A percentile compares a stretch with the other conserved stretches of the same genome.
These are phyloP conservation scores for Pyrenophora graminea DNA, from an alignment of 2,329 filamentous ascomycete genomes.

Conservation along the genomic window DNA sequence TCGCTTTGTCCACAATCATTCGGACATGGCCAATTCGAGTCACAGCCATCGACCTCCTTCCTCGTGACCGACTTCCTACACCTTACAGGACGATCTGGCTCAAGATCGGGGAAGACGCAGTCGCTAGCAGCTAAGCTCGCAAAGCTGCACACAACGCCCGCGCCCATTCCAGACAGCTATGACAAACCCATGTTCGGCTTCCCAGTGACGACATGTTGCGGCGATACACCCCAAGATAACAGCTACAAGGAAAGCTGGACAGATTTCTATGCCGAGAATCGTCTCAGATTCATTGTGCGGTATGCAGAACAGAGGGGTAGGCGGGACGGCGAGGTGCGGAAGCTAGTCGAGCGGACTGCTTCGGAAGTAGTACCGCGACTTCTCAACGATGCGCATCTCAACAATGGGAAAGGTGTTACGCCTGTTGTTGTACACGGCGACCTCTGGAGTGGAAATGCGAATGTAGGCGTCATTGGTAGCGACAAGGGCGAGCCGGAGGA, in stretches of 20 bases:
- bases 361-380: slow-evolving; percentile 72
- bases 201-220: slow-evolving; percentile 82
- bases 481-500: slow-evolving; percentile 69
- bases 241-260: slow-evolving; percentile 74
- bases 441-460: slow-evolving; percentile 88
- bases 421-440: slow-evolving; percentile 89
- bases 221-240: slow-evolving; percentile 82
- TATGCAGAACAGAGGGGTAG: slow-evolving; percentile 66
- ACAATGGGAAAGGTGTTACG: slow-evolving; percentile 62
- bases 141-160: slow-evolving; percentile 75
- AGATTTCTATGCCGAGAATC: slow-evolving; percentile 79
- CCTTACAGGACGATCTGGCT: slow-evolving; percentile 39
- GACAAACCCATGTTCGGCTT: slow-evolving; percentile 76
- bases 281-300: slow-evolving; percentile 68
- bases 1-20: slow-evolving; percentile 75
- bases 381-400: slow-evolving; percentile 70
- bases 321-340: slow-evolving; percentile 62
- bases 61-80: slow-evolving; percentile 81
- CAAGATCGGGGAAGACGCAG: slow-evolving; percentile 33
- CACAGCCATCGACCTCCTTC: slow-evolving; percentile 55
- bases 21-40: slow-evolving; percentile 67
- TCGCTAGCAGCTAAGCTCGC: slow-evolving; percentile 78
- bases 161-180: slow-evolving; percentile 65
- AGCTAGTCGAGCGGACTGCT: slow-evolving; percentile 68
- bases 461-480: slow-evolving; percentile 62